phyloP scores from a whole-genome alignment of 164 flowering plant genomes.

The Vitis rotundifolia region DNA sequence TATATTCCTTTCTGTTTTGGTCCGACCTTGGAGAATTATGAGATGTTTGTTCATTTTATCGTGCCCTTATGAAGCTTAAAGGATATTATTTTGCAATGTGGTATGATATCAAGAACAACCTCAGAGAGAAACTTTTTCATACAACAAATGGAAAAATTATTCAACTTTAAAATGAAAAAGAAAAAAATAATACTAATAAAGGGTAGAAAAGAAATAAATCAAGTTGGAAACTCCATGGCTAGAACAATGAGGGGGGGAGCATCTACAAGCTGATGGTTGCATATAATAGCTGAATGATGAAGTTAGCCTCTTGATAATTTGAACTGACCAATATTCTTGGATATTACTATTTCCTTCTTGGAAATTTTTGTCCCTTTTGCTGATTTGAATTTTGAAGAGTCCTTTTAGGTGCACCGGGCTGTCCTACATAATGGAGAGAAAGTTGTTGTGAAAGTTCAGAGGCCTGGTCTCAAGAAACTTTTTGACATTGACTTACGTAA shows the following conservation, averaged over 20 bases:
- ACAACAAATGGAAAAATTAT: background rate
- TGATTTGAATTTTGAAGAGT: conserved; percentile 4
- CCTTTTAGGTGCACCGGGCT: conserved; percentile 86
- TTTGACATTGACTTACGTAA: conserved; percentile 95
- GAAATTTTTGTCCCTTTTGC: background rate
- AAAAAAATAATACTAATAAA: too few relatives aligned
- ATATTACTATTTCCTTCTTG: background rate
- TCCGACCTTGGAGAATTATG: background rate
- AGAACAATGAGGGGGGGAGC: too few relatives aligned
- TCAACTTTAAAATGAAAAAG: background rate
- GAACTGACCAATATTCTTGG: background rate
- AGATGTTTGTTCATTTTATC: background rate
- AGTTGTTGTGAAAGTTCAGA: conserved; percentile 92
- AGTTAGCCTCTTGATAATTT: too few relatives aligned
- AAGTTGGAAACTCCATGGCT: too few relatives aligned
- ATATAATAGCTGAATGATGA: too few relatives aligned
- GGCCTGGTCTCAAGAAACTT: conserved; percentile 94
- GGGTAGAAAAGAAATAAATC: too few relatives aligned
- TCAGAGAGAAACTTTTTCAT: too few relatives aligned
- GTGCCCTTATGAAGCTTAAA: background rate
- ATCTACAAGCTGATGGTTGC: too few relatives aligned
- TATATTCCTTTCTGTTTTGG: background rate
- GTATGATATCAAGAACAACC: background rate
- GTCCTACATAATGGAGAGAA: conserved; percentile 86
- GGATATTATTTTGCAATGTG: background rate